These are phyloP conservation scores for Pichia pseudocactophila DNA, from an alignment of 805 yeast genomes.

Conservation along the genomic window DNA sequence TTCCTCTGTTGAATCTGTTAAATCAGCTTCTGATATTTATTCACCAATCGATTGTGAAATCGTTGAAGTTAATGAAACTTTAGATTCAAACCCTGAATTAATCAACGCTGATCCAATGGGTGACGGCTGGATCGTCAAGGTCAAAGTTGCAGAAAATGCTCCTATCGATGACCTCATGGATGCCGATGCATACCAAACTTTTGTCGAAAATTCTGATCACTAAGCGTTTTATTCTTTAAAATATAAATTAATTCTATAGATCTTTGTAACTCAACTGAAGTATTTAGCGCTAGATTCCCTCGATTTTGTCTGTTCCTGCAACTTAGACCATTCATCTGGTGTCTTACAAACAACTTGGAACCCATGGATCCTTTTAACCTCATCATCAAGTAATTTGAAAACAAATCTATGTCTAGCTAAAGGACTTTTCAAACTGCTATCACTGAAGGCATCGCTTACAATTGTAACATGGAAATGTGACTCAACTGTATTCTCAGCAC, in stretches of 20 bases:
- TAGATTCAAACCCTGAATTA: conserved; percentile 65
- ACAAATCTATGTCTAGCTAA: conserved; percentile 76
- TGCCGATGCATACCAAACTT: conserved; percentile 47
- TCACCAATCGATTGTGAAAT: conserved; percentile 78
- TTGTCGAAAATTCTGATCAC: conserved; percentile 46
- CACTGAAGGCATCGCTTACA: conserved; percentile 60
- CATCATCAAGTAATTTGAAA: conserved; percentile 61
- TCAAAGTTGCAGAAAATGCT: conserved; percentile 41
- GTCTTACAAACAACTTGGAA: conserved; percentile 80
- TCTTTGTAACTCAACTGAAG: neutral
- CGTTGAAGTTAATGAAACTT: conserved; percentile 55
- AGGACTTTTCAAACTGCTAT: conserved; percentile 34
- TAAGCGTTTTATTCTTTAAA: conserved; percentile 1
- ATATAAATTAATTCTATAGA: neutral
- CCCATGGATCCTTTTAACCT: conserved; percentile 74
- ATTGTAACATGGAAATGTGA: conserved; percentile 75
- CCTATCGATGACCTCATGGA: conserved; percentile 39
- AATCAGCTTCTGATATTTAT: conserved; percentile 88
- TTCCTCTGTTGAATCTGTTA: conserved; percentile 92
- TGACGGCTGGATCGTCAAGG: conserved; percentile 83
- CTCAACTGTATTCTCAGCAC: conserved; percentile 62
- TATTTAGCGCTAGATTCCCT: conserved; percentile 3
- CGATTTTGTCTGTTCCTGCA: neutral
- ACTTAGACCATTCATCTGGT: conserved; percentile 39
- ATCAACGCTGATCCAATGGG: conserved; percentile 90